These are phyloP conservation scores for Spongispora temasekensis DNA, from an alignment of 1,284 basidiomycete species.

Conservation along the genomic window DNA sequence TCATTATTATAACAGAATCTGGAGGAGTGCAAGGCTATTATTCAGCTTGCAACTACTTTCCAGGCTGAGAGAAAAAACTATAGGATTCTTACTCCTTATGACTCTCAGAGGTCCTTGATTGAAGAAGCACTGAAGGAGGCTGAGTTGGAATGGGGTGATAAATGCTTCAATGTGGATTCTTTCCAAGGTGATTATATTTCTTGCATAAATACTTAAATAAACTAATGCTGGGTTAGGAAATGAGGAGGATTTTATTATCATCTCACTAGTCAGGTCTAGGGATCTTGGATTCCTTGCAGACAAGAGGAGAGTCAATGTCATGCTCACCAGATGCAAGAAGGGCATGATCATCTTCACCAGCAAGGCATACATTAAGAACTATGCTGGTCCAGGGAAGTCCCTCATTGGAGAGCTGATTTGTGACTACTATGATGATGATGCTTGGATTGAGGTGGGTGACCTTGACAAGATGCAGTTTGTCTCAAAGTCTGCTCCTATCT, in stretches of 20 bases:
- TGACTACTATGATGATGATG: constrained; percentile 25
- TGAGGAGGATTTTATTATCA: constrained; percentile 61
- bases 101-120: constrained; percentile 57
- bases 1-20: constrained; percentile 43
- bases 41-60: constrained; percentile 50
- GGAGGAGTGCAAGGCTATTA: constrained; percentile 46
- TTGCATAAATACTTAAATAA: constrained; percentile 4
- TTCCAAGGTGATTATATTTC: constrained; percentile 53
- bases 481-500: too few relatives aligned
- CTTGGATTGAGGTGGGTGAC: constrained; percentile 32
- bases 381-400: constrained; percentile 42
- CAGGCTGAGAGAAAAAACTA: constrained; percentile 46
- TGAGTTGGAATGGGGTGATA: constrained; percentile 55
- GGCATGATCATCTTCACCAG: constrained; percentile 69
- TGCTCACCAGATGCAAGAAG: constrained; percentile 67
- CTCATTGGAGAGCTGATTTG: constrained; percentile 28
- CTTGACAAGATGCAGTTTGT: constrained; percentile 18
- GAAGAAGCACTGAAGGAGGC: constrained; percentile 47
- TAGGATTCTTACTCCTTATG: constrained; percentile 72
- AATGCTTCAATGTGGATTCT: constrained; percentile 66
- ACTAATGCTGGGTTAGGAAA: constrained; percentile 44
- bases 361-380: constrained; percentile 51
- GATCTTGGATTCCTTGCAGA: constrained; percentile 60
- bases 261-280: constrained; percentile 62
- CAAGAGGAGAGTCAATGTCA: constrained; percentile 63